Evolutionary conservation across 148 eudicot genomes (phyloP), one percentile per base, ranked within the genome.

Genomic region (Talinum fruticosum): DNA sequence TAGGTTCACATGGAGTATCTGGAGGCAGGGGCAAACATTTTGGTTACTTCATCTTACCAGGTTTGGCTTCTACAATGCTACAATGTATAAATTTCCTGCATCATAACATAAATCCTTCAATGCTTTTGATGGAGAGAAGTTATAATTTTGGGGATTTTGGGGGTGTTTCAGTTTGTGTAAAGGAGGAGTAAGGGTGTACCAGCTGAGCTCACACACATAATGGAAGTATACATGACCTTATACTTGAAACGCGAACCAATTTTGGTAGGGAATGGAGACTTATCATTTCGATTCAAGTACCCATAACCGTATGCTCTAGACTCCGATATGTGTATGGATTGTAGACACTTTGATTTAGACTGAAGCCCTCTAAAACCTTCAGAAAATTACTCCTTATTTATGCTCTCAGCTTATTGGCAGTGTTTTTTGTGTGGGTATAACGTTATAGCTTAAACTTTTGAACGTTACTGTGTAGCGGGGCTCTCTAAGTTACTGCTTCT

Each of bases 1-100:
- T 69, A 93, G 98, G 98, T 93, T 80, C 98, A 93, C 83, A 37
- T 86, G 92, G 98, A 90, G 79, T 94, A 90, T 79, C 57, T 94
- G 86, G 98, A 94, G 79, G 98, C 98, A 71, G 98, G 97, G 71
- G 91, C 98, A 16, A 89, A 94, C 69, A 80, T 94, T 79, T 76
- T 94, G 73, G 87, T 94, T 13, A 87, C 94, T 74, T 89, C 97
- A 15, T 94, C 94, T 49, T 94, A 94, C 80, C 98, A 94, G 97
- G 98, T 94, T 68, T 29, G 5, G 4, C 1, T 44, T 5, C 32
- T 51, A 8, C 32, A 67, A 61, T 62, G 36, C 66, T 36, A 33
- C 16, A 64, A 19, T 59, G 34, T 32, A 15, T 10, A 41, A 41
- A 4, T 5, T 32, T 68, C 41, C 10, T 21, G n/a, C 8, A 35